Base-by-base conservation (phyloP, 116 monocot genomes). In the Iris pallida region DNA sequence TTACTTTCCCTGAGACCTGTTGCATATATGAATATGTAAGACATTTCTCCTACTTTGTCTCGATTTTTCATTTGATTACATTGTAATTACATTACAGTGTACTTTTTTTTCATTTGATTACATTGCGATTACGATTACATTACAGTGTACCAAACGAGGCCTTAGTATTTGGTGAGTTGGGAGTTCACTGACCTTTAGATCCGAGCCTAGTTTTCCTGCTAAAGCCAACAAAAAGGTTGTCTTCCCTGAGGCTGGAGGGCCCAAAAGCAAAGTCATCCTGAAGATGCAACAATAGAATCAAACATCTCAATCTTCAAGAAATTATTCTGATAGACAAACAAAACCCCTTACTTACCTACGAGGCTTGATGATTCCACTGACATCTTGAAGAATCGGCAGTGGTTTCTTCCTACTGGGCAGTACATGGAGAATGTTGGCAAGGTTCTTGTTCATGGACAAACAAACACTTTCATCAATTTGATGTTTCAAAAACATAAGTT, bases 301-400 rank as follows among this genome's bases (percentile, higher is more conserved):
- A 14, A 30, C 30, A 30, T 30, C 3, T 30, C 30, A 30, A 30
- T 30, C 30, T 30, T 30, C 30, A 30, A 30, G 30, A 1, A 30
- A 30, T 30, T 1, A 30, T 30, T 1, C 30, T 30, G 30, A 30
- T 30, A 30, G 30, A 3, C 30, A 30, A 57, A 42, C 4, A 2
- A 3, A 2, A 6, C n/a, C 5, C 16, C 13, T 54, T 16, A 2
- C 4, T 7, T 16, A 88, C 95, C 91, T 91, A 20, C 77, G 64
- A 42, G 95, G 95, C 71, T 82, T 95, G 63, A 95, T 56, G 54
- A 95, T 73, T 71, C 95, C 95, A 59, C 75, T 84, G 53, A 95
- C 57, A 64, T 84, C 80, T 57, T 91, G 76, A 67, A 95, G 88
- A 46, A 95, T 80, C 6, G 80, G 59, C 6, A 86, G 20, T 18